Conservation (phyloP, 768 basidiomycete species). For the Termitomyces sp. region DNA sequence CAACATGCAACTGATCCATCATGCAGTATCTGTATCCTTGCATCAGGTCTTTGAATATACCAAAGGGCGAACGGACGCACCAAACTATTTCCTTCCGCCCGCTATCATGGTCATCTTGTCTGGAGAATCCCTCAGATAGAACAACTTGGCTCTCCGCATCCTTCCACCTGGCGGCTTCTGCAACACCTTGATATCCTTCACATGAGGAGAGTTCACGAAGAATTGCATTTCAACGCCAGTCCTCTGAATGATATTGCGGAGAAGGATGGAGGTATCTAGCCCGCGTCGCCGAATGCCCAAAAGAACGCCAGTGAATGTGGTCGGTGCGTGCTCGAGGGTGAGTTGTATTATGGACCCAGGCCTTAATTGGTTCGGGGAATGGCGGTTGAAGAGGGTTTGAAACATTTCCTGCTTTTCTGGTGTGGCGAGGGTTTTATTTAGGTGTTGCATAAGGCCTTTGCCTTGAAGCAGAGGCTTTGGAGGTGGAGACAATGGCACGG, state of each 20-base stretch:
- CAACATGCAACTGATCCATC: not conserved
- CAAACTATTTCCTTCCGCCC: slow-evolving; percentile 33
- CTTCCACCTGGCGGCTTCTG: slow-evolving; percentile 57
- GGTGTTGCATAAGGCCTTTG: slow-evolving; percentile 76
- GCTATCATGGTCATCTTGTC: slow-evolving; percentile 81
- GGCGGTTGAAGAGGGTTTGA: slow-evolving; percentile 64
- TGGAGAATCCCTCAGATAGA: slow-evolving; percentile 77
- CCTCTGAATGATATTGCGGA: slow-evolving; percentile 88
- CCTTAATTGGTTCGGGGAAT: slow-evolving; percentile 61
- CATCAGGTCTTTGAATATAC: not conserved
- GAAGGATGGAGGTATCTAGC: slow-evolving; percentile 79
- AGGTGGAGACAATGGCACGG: slow-evolving; percentile 38
- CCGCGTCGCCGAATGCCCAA: slow-evolving; percentile 81
- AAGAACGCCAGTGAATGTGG: slow-evolving; percentile 85
- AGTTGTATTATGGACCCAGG: slow-evolving; percentile 89
- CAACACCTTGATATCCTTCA: slow-evolving; percentile 85
- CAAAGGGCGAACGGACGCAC: slow-evolving; percentile 4
- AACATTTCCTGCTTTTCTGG: slow-evolving; percentile 71
- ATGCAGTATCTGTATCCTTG: not conserved
- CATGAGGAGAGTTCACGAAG: slow-evolving; percentile 78
- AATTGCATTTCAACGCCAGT: slow-evolving; percentile 94
- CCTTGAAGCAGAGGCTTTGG: slow-evolving; percentile 52
- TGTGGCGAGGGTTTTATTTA: slow-evolving; percentile 60
- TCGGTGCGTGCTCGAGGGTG: slow-evolving; percentile 72
- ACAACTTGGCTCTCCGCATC: slow-evolving; percentile 77